These are phyloP conservation scores for Phytopythium helicoides DNA, from an alignment of 352 stramenopile species.

Conservation along the genomic window DNA sequence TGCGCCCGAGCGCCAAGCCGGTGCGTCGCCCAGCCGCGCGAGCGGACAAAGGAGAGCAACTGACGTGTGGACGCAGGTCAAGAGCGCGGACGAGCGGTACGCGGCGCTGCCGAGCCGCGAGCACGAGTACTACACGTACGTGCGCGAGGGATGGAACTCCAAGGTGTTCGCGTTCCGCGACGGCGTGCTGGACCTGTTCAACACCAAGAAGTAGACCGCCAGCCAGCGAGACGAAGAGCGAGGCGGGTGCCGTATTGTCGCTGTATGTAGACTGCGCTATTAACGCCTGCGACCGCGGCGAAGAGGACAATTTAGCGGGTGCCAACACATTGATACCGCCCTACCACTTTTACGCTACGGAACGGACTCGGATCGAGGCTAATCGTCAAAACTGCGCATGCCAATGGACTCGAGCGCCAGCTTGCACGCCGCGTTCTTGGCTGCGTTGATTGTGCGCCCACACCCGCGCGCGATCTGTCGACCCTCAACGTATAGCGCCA, in stretches of 20 bases:
- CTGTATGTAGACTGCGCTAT: not conserved
- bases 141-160: conserved; percentile 70
- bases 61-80: conserved; percentile 7
- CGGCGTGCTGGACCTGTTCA: conserved; percentile 50
- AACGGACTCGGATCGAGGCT: too few species aligned
- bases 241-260: not conserved
- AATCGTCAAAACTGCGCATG: conserved; percentile 47
- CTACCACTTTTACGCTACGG: too few species aligned
- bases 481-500: conserved; percentile 69
- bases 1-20: conserved; percentile 32
- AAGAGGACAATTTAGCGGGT: not conserved
- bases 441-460: conserved; percentile 65
- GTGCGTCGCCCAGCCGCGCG: conserved; percentile 6
- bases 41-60: not conserved
- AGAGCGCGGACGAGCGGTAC: conserved; percentile 47
- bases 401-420: conserved; percentile 65
- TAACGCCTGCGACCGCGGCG: not conserved
- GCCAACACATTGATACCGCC: not conserved
- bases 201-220: conserved; percentile 28
- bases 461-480: conserved; percentile 54
- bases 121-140: conserved; percentile 81
- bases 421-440: conserved; percentile 68
- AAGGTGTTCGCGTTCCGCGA: conserved; percentile 64
- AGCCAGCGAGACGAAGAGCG: not conserved
- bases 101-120: conserved; percentile 60